phyloP scores from a whole-genome alignment of 257 asterid species.

The Craterostigma plantagineum region DNA sequence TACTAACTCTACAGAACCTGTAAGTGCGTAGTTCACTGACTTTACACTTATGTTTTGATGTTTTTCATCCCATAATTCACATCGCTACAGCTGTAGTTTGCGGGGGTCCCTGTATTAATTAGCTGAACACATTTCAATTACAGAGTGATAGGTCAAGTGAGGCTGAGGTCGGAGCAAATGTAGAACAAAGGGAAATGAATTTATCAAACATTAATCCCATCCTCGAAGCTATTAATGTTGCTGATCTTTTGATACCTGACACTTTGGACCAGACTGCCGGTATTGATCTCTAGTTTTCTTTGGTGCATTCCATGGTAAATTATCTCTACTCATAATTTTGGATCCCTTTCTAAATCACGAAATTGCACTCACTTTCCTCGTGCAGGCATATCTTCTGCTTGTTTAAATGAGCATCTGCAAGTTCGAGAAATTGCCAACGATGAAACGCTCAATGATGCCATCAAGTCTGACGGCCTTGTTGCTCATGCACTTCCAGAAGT shows the following conservation, averaged over 20 bases:
- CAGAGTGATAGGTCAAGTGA: constrained; percentile 23
- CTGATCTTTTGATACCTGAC: constrained; percentile 38
- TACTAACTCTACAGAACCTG: constrained; percentile 24
- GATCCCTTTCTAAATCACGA: not conserved
- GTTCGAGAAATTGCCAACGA: constrained; percentile 15
- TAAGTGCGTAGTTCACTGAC: constrained; percentile 20
- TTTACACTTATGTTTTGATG: no score
- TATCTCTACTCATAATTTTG: no score
- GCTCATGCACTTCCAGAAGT: constrained; percentile 46
- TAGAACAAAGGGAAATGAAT: constrained; percentile 18
- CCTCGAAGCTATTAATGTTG: constrained; percentile 15
- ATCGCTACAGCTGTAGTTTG: no score
- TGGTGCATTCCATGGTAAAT: not conserved
- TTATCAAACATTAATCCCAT: constrained; percentile 15
- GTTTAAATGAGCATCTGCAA: constrained; percentile 13
- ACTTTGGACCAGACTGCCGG: constrained; percentile 48
- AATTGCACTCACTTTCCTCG: constrained; percentile 3
- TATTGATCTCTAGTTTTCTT: constrained; percentile 13
- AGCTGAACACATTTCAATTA: constrained; percentile 13
- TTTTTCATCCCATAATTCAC: no score
- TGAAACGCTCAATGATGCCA: constrained; percentile 14
- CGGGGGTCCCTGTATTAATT: not conserved
- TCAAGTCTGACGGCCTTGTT: constrained; percentile 19
- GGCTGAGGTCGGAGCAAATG: constrained; percentile 14
- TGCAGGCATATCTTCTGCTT: constrained; percentile 25